Evolutionary conservation across 1,284 basidiomycete species (phyloP).

Genomic region (Malassezia equina): DNA sequence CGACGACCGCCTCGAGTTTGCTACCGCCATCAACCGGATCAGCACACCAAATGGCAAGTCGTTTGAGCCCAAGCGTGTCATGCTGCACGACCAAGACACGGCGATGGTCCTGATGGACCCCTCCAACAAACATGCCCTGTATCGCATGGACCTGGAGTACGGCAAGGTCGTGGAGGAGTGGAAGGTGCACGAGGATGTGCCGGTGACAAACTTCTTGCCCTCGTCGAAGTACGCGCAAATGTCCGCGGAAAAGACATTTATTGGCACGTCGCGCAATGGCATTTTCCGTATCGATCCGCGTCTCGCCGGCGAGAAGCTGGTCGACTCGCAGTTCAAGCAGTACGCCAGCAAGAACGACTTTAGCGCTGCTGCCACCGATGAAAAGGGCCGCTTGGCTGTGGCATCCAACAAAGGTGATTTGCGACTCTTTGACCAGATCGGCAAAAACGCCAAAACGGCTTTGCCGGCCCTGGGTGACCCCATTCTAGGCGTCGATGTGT

Average conservation of each 20-base stretch:
- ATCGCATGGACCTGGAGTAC: constrained; percentile 82
- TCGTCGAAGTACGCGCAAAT: constrained; percentile 90
- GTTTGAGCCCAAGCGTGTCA: constrained; percentile 78
- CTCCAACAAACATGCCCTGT: constrained; percentile 70
- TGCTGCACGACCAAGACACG: constrained; percentile 93
- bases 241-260: constrained; percentile 80
- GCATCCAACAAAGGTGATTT: constrained; percentile 95
- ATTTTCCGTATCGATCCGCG: constrained; percentile 97
- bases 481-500: constrained; percentile 87
- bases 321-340: constrained; percentile 90
- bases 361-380: constrained; percentile 81
- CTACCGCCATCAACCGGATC: constrained; percentile 76
- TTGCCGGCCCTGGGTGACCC: constrained; percentile 88
- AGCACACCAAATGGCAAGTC: constrained; percentile 68
- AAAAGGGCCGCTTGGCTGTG: constrained; percentile 74
- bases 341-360: constrained; percentile 93
- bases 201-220: constrained; percentile 79
- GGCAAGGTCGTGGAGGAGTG: constrained; percentile 98
- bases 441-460: constrained; percentile 99
- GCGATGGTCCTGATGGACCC: constrained; percentile 92
- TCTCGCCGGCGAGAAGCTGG: constrained; percentile 75
- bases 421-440: constrained; percentile 84
- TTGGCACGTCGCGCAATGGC: constrained; percentile 84
- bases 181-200: constrained; percentile 83
- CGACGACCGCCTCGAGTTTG: constrained; percentile 70